phyloP scores from a whole-genome alignment of 169 alveolate species.

The Cryptosporidium sp. region DNA sequence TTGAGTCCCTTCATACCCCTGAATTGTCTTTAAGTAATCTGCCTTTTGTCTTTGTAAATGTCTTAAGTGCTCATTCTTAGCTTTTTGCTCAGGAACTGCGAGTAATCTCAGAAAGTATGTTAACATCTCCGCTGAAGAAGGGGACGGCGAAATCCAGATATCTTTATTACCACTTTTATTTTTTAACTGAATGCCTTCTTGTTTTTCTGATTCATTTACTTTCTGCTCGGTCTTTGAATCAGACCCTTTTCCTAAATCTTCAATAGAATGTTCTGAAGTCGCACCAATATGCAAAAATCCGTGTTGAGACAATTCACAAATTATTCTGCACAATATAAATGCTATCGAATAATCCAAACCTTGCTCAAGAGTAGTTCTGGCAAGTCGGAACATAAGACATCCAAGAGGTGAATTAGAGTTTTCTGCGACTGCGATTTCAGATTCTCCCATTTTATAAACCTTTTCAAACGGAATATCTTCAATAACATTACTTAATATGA shows the following conservation, averaged over 20 bases:
- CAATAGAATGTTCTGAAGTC: not conserved
- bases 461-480: slow-evolving; percentile 56
- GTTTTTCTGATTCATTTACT: not conserved
- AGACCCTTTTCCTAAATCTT: not conserved
- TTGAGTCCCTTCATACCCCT: not conserved
- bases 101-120: slow-evolving; percentile 61
- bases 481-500: slow-evolving; percentile 31
- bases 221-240: not conserved
- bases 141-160: slow-evolving; percentile 67
- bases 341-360: slow-evolving; percentile 69
- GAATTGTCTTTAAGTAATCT: slow-evolving; percentile 33
- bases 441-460: not conserved
- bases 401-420: slow-evolving; percentile 61
- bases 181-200: not conserved
- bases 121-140: slow-evolving; percentile 69
- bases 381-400: slow-evolving; percentile 36
- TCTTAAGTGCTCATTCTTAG: slow-evolving; percentile 53
- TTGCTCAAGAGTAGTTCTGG: slow-evolving; percentile 70
- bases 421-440: slow-evolving; percentile 14
- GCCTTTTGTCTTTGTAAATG: slow-evolving; percentile 58
- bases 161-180: not conserved
- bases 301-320: slow-evolving; percentile 52
- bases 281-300: slow-evolving; percentile 66
- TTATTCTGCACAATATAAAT: slow-evolving; percentile 39
- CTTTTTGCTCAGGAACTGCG: slow-evolving; percentile 70